Conservation (phyloP, 1,284 basidiomycete species). For the Ustilago shanxiensis region DNA sequence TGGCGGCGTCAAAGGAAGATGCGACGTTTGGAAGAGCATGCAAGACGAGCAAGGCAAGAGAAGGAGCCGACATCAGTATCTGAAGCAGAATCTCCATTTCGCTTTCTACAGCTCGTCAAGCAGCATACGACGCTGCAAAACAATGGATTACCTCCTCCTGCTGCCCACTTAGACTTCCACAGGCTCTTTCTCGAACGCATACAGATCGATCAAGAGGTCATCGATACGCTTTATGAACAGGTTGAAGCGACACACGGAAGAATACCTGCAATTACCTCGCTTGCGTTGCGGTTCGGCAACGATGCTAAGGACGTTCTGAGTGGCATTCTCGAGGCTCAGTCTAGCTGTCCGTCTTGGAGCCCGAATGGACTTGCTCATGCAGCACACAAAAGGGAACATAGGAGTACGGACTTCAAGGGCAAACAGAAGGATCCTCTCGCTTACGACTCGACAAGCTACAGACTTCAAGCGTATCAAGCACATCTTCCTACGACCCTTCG, state of each 20-base stretch:
- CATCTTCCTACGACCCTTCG: slow-evolving; percentile 39
- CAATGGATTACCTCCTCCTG: neutral
- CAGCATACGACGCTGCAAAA: too few relatives aligned
- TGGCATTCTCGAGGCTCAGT: slow-evolving; percentile 35
- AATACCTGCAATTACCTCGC: slow-evolving; percentile 19
- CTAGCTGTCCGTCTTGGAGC: slow-evolving; percentile 28
- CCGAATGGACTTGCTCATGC: neutral
- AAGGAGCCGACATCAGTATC: neutral
- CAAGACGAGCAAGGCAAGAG: slow-evolving; percentile 17
- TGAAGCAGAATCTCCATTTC: slow-evolving; percentile 16
- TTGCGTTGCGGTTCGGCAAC: slow-evolving; percentile 32
- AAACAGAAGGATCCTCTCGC: neutral
- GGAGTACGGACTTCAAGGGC: neutral
- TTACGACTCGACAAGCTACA: slow-evolving; percentile 12
- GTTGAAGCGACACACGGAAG: slow-evolving; percentile 27
- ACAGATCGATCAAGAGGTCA: slow-evolving; percentile 36
- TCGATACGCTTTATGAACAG: slow-evolving; percentile 39
- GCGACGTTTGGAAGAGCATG: slow-evolving; percentile 22
- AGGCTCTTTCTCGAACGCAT: slow-evolving; percentile 48
- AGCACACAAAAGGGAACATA: neutral
- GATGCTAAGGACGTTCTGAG: slow-evolving; percentile 52
- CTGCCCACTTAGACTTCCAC: slow-evolving; percentile 33
- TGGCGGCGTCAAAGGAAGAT: slow-evolving; percentile 19
- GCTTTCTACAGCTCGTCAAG: slow-evolving; percentile 13
- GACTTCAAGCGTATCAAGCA: slow-evolving; percentile 40